Percentiles rank a stretch among this genome's conserved stretches.
phyloP scores from a whole-genome alignment of 129 eudicot species.

The Flaveria brownii region DNA sequence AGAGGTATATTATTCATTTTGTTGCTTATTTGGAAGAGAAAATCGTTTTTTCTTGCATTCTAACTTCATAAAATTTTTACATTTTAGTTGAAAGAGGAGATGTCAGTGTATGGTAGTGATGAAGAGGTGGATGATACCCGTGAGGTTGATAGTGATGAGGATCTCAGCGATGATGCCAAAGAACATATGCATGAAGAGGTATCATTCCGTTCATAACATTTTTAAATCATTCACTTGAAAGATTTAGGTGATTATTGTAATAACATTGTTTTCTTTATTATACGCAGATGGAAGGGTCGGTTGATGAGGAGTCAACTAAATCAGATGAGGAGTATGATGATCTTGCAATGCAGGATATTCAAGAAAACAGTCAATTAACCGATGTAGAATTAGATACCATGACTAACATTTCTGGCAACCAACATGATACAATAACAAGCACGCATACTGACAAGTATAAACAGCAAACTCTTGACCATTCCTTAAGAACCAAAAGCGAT shows the following conservation, averaged over 20 bases:
- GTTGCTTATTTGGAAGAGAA: not conserved
- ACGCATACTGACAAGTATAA: conserved; percentile 37
- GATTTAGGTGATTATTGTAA: not conserved
- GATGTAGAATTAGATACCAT: conserved; percentile 50
- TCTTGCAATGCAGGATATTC: conserved; percentile 74
- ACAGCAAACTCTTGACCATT: conserved; percentile 46
- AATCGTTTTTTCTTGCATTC: not conserved
- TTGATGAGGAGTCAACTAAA: conserved; percentile 81
- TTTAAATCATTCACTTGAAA: not conserved
- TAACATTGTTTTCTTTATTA: not conserved
- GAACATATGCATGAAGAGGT: conserved; percentile 69
- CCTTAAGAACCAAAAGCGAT: conserved; percentile 44
- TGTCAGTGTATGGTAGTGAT: conserved; percentile 80
- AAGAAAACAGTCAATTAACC: conserved; percentile 54
- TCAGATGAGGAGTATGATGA: conserved; percentile 90
- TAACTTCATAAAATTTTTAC: not conserved
- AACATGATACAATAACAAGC: conserved; percentile 1
- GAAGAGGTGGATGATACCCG: conserved; percentile 78
- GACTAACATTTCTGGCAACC: conserved; percentile 8
- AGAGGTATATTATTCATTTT: conserved; percentile 49
- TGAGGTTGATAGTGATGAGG: conserved; percentile 81
- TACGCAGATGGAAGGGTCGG: conserved; percentile 76
- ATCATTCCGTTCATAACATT: not conserved
- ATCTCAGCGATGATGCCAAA: conserved; percentile 55
- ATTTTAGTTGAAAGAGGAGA: conserved; percentile 76